These are phyloP conservation scores for Fragilariopsis cylindrus DNA, from an alignment of 108 stramenopile genomes.

Conservation along the genomic window DNA sequence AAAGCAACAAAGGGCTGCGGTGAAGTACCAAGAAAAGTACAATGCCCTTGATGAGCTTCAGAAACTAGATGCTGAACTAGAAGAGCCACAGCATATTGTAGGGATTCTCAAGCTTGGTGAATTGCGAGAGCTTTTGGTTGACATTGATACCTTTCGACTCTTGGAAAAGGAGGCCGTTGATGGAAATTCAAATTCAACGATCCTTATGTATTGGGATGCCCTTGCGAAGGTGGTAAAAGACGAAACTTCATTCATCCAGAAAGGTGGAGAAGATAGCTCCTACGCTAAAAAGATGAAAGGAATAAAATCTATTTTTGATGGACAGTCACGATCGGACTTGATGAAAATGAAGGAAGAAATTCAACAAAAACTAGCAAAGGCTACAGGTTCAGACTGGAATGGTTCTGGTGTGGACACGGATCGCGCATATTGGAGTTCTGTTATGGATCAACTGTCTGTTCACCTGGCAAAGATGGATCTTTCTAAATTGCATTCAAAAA, in stretches of 20 bases:
- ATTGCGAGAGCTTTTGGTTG: slow-evolving; percentile 78
- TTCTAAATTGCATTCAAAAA: slow-evolving; percentile 86
- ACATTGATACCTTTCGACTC: slow-evolving; percentile 77
- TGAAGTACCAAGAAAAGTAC: slow-evolving; percentile 89
- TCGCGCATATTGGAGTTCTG: slow-evolving; percentile 86
- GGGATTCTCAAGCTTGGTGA: slow-evolving; percentile 83
- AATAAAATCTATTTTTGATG: slow-evolving; percentile 83
- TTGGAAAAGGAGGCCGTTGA: slow-evolving; percentile 72
- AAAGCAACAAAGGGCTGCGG: slow-evolving; percentile 63
- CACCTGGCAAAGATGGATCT: slow-evolving; percentile 83
- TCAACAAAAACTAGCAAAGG: slow-evolving; percentile 52
- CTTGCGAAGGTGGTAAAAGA: slow-evolving; percentile 62
- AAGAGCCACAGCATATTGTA: slow-evolving; percentile 71
- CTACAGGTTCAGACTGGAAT: slow-evolving; percentile 29
- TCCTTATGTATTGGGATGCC: slow-evolving; percentile 84
- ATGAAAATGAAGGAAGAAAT: slow-evolving; percentile 87
- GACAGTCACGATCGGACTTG: slow-evolving; percentile 68
- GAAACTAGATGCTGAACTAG: slow-evolving; percentile 77
- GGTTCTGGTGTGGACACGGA: slow-evolving; percentile 49
- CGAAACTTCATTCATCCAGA: slow-evolving; percentile 75
- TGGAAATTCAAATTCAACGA: slow-evolving; percentile 29
- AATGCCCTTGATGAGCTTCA: slow-evolving; percentile 82
- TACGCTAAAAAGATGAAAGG: slow-evolving; percentile 73
- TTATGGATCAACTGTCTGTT: slow-evolving; percentile 78
- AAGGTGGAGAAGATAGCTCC: slow-evolving; percentile 61